These are phyloP conservation scores for Zalaria sp. DNA, from an alignment of 2,329 filamentous ascomycete genomes.

Conservation along the genomic window DNA sequence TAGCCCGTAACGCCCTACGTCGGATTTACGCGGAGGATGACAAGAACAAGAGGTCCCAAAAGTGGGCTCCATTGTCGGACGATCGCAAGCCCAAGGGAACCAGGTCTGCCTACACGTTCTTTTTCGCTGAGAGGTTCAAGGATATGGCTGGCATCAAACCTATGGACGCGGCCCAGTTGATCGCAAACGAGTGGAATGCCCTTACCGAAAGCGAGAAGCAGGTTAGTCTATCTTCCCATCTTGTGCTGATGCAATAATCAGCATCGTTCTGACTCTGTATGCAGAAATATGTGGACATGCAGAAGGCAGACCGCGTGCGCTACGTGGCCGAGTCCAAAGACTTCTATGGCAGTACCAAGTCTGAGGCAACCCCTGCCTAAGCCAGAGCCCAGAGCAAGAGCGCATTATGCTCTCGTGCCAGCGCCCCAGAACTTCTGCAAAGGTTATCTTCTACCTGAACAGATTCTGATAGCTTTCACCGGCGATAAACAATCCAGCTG, in stretches of 20 bases:
- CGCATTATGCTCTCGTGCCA: too few relatives aligned
- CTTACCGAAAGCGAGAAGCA: constrained; percentile 33
- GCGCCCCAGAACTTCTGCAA: too few relatives aligned
- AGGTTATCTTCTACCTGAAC: too few relatives aligned
- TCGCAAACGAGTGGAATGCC: constrained; percentile 33
- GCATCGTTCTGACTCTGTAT: neutral
- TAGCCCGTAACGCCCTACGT: constrained; percentile 32
- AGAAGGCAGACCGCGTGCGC: neutral
- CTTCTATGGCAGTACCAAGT: neutral
- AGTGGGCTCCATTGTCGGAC: constrained; percentile 33
- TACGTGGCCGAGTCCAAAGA: neutral
- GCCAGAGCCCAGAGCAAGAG: too few relatives aligned
- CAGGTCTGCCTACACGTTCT: constrained; percentile 26
- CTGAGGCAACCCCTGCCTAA: too few relatives aligned
- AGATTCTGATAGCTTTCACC: too few relatives aligned
- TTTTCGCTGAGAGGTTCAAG: constrained; percentile 27
- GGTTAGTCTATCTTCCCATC: constrained; percentile 19
- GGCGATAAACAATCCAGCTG: too few relatives aligned
- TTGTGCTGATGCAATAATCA: neutral
- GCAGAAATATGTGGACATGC: neutral
- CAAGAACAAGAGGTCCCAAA: constrained; percentile 5
- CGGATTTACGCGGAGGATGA: constrained; percentile 4
- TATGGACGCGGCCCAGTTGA: constrained; percentile 25
- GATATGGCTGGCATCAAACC: constrained; percentile 35
- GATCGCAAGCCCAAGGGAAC: constrained; percentile 36